Percentiles rank a stretch among this genome's conserved stretches.
phyloP scores from a whole-genome alignment of 495 filamentous ascomycete species.

The Talaromyces stipitatus region DNA sequence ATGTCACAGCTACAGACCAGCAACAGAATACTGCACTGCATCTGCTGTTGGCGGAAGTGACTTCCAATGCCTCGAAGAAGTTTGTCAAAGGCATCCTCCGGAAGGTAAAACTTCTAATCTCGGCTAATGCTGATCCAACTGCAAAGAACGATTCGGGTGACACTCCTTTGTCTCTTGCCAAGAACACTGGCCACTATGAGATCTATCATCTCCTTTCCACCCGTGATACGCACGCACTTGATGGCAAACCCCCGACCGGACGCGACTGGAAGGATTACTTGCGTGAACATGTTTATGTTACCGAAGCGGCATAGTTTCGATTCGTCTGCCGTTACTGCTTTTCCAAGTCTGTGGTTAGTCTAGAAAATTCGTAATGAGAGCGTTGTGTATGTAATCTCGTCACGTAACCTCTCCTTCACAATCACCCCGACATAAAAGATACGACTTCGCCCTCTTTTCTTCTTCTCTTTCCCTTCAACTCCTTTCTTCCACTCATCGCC shows the following conservation, averaged over 20 bases:
- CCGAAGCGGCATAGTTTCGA: background rate
- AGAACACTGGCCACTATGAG: background rate
- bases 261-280: background rate
- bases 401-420: no score
- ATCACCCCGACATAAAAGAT: no score
- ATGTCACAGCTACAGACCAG: background rate
- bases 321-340: no score
- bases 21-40: background rate
- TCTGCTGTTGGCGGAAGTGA: background rate
- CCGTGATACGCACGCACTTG: background rate
- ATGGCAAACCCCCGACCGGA: background rate
- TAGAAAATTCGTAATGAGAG: background rate
- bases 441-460: no score
- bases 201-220: background rate
- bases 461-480: no score
- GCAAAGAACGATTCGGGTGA: background rate
- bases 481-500: no score
- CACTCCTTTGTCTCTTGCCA: background rate
- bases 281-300: background rate
- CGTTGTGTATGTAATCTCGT: background rate
- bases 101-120: background rate
- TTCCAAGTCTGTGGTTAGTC: no score
- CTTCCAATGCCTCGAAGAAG: background rate
- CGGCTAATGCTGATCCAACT: background rate
- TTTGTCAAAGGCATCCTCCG: background rate